A percentile compares a stretch with the other conserved stretches of the same genome.
These are phyloP conservation scores for Colletotrichum sp. DNA, from an alignment of 2,329 filamentous ascomycete genomes.

Conservation along the genomic window DNA sequence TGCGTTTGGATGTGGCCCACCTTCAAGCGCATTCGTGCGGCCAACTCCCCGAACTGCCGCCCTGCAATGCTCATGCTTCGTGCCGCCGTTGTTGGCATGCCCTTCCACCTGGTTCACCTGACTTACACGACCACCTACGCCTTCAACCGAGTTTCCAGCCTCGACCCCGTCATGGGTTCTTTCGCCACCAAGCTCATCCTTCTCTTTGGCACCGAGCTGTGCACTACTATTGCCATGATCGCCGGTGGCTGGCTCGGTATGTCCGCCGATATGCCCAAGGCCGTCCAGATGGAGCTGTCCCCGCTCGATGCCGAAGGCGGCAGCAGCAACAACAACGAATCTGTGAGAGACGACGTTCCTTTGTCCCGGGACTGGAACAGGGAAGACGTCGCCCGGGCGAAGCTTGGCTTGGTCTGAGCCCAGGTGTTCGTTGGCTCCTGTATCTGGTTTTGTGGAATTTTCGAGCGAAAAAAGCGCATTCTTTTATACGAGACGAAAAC, in stretches of 20 bases:
- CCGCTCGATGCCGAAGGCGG: background rate
- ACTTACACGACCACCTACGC: slow-evolving; percentile 27
- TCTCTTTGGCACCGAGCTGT: slow-evolving; percentile 23
- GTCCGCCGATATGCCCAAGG: background rate
- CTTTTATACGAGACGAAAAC: background rate
- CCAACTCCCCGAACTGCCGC: slow-evolving; percentile 15
- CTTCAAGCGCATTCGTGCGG: slow-evolving; percentile 6
- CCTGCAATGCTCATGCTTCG: slow-evolving; percentile 23
- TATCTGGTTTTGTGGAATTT: background rate
- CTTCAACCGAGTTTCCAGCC: slow-evolving; percentile 18
- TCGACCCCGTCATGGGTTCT: slow-evolving; percentile 26
- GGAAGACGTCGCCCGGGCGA: background rate
- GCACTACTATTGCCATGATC: slow-evolving; percentile 1
- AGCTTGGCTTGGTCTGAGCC: background rate
- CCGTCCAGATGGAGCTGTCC: background rate
- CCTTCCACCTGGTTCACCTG: slow-evolving; percentile 26
- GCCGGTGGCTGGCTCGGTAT: slow-evolving; percentile 21
- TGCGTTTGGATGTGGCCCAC: slow-evolving; percentile 27
- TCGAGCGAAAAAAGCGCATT: background rate
- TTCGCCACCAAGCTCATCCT: slow-evolving; percentile 26
- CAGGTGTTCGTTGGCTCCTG: background rate
- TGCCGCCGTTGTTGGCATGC: slow-evolving; percentile 19
- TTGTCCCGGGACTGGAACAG: background rate
- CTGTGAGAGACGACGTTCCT: slow-evolving; percentile 6
- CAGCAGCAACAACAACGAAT: background rate